A percentile compares a stretch with the other conserved stretches of the same genome.
Conservation (phyloP, 768 basidiomycete species). For the Suillus decipiens region DNA sequence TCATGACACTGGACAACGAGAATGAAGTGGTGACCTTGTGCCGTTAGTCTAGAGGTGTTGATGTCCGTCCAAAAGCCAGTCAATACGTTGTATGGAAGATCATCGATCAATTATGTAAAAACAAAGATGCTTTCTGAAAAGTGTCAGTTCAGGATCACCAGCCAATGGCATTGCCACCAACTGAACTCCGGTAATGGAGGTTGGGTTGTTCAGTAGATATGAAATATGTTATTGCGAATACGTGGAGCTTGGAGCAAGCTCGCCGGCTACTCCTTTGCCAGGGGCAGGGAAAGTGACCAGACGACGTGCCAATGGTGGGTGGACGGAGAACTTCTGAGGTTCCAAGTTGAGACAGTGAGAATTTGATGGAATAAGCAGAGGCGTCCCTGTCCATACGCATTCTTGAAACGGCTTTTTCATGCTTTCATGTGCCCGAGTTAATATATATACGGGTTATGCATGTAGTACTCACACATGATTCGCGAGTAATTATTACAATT, state of each 20-base stretch:
- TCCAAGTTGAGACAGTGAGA: not conserved
- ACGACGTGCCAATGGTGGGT: not conserved
- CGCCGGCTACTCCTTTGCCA: no score
- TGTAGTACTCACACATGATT: not conserved
- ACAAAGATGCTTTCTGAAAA: not conserved
- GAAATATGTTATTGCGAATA: not conserved
- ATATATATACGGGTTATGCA: not conserved
- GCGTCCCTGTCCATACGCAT: not conserved
- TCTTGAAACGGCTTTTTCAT: not conserved
- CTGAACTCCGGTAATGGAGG: not conserved
- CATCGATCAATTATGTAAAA: not conserved
- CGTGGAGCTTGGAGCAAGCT: not conserved
- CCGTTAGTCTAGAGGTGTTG: not conserved
- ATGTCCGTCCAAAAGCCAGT: not conserved
- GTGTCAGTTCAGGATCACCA: not conserved
- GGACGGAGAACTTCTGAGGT: not conserved
- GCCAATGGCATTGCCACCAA: not conserved
- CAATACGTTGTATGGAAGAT: not conserved
- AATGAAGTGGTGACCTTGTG: not conserved
- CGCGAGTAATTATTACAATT: not conserved
- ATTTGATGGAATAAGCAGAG: not conserved
- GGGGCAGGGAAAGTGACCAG: not conserved
- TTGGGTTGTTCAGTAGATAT: not conserved
- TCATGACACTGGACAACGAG: not conserved
- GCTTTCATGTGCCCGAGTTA: not conserved